Conservation (phyloP, 2,329 filamentous ascomycete genomes). For the Helicocarpus griseus region DNA sequence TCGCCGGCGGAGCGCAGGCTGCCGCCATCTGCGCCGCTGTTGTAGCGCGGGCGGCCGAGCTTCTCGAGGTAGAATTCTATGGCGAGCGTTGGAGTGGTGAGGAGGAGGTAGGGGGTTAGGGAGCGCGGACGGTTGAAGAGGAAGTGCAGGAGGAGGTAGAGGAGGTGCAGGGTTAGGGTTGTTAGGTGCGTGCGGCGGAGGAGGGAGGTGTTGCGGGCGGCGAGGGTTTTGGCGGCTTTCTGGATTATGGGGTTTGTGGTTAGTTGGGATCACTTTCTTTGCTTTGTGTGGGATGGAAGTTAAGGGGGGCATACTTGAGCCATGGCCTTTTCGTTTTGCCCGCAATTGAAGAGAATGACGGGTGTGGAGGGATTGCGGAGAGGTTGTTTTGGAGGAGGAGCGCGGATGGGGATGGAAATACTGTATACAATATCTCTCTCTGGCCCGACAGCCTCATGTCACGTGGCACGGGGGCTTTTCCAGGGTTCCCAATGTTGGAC, state of each 20-base stretch:
- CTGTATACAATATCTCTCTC: too few relatives aligned
- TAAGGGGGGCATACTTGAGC: neutral
- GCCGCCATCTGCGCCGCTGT: constrained; percentile 36
- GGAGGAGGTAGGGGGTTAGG: constrained; percentile 56
- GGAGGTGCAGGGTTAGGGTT: constrained; percentile 57
- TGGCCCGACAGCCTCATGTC: too few relatives aligned
- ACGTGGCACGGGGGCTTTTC: too few relatives aligned
- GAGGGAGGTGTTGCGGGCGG: constrained; percentile 65
- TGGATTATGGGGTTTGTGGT: constrained; percentile 12
- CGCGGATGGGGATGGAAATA: neutral
- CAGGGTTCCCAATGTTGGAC: too few relatives aligned
- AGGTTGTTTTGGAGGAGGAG: neutral
- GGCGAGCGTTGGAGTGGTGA: constrained; percentile 64
- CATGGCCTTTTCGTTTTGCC: neutral
- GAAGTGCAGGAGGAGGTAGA: constrained; percentile 66
- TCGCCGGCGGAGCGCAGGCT: constrained; percentile 67
- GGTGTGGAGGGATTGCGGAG: neutral
- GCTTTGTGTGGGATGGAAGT: neutral
- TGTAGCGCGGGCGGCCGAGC: constrained; percentile 68
- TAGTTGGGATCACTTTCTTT: too few relatives aligned
- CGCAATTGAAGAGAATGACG: neutral
- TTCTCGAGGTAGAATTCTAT: constrained; percentile 82
- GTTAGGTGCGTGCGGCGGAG: constrained; percentile 76
- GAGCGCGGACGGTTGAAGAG: constrained; percentile 53
- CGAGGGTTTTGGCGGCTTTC: constrained; percentile 50